These are phyloP conservation scores for Leccinum pellstonianum DNA, from an alignment of 768 basidiomycete species.

Conservation along the genomic window DNA sequence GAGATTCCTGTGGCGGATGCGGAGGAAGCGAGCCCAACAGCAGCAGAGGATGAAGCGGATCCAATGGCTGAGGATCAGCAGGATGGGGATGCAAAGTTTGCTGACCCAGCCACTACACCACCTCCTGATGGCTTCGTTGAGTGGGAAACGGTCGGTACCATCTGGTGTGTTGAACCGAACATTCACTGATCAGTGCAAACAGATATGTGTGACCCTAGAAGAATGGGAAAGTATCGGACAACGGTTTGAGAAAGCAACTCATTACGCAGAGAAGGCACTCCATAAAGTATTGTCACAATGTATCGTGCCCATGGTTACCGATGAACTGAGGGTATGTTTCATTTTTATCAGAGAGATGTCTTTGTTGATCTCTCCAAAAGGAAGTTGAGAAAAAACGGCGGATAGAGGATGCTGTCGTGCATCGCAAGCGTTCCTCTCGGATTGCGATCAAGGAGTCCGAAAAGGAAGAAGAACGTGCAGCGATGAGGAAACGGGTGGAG, in stretches of 20 bases:
- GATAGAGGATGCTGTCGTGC: constrained; percentile 72
- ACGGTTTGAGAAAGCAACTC: constrained; percentile 70
- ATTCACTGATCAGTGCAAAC: constrained; percentile 3
- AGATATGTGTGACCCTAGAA: constrained; percentile 80
- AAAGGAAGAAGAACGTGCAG: constrained; percentile 66
- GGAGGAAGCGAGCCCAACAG: constrained; percentile 2
- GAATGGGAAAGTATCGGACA: constrained; percentile 86
- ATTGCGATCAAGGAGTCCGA: constrained; percentile 80
- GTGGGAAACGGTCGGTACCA: constrained; percentile 80
- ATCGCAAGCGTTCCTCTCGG: constrained; percentile 89
- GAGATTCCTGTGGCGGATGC: not conserved
- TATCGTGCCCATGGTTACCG: constrained; percentile 70
- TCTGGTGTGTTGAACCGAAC: not conserved
- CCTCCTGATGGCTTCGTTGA: constrained; percentile 64
- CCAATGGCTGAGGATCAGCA: constrained; percentile 7
- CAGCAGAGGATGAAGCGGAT: not conserved
- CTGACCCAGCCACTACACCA: constrained; percentile 6
- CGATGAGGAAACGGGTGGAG: constrained; percentile 59
- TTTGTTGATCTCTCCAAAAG: constrained; percentile 36
- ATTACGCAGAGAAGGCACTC: constrained; percentile 79
- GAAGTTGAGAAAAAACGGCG: constrained; percentile 60
- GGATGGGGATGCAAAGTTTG: not conserved
- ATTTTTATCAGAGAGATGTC: not conserved
- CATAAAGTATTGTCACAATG: constrained; percentile 63
- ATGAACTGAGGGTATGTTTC: constrained; percentile 56